Evolutionary conservation across 2,329 filamentous ascomycete species (phyloP).

Genomic region (Penicillium crustosum): DNA sequence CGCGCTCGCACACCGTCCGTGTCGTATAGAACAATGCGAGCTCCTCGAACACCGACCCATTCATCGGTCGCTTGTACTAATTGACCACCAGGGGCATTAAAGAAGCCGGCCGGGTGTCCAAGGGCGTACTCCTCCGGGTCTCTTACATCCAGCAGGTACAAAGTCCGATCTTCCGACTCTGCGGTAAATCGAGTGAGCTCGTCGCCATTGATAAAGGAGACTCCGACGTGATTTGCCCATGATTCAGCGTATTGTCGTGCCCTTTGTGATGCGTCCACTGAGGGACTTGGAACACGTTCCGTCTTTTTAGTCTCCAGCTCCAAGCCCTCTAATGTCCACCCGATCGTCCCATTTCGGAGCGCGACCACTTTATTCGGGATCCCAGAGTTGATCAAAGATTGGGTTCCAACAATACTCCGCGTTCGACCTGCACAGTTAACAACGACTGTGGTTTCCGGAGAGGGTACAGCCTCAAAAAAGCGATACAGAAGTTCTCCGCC

Average conservation of each 20-base stretch:
- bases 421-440: constrained; percentile 37
- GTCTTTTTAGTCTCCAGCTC: constrained; percentile 26
- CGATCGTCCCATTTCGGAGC: constrained; percentile 34
- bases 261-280: constrained; percentile 8
- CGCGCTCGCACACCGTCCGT: constrained; percentile 31
- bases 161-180: constrained; percentile 18
- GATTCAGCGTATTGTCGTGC: constrained; percentile 10
- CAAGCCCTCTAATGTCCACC: constrained; percentile 32
- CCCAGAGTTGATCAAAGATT: constrained; percentile 30
- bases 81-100: constrained; percentile 33
- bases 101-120: constrained; percentile 27
- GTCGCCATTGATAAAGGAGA: constrained; percentile 1
- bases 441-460: constrained; percentile 28
- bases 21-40: constrained; percentile 32
- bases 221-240: constrained; percentile 16
- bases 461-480: constrained; percentile 30
- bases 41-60: constrained; percentile 34
- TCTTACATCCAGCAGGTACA: constrained; percentile 33
- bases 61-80: constrained; percentile 35
- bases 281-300: constrained; percentile 16
- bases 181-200: constrained; percentile 12
- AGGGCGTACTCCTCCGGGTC: constrained; percentile 30
- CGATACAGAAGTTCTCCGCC: constrained; percentile 34
- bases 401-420: constrained; percentile 33
- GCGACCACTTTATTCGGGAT: constrained; percentile 31